Evolutionary conservation across 208 protist genomes (phyloP).

Genomic region (Acanthamoeba comandoni): DNA sequence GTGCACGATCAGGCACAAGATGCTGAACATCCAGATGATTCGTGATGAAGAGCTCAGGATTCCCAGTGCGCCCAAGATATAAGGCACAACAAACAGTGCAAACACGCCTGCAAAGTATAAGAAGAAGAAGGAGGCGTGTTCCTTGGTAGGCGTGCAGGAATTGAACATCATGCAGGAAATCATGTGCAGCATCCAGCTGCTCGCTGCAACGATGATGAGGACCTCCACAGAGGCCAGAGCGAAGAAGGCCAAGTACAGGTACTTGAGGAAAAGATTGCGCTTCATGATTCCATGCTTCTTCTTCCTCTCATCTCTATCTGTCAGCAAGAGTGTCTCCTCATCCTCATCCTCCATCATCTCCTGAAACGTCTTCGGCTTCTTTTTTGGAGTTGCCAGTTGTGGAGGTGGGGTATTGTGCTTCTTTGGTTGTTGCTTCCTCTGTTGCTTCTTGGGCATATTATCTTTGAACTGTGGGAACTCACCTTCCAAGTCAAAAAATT

Average conservation of each 20-base stretch:
- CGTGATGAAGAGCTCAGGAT: constrained; percentile 4
- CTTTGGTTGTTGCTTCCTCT: no score
- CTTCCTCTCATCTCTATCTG: no score
- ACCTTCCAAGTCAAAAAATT: no score
- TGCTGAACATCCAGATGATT: constrained; percentile 43
- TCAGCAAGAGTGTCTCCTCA: no score
- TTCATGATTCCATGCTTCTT: no score
- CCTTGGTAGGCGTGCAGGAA: not conserved
- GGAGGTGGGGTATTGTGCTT: no score
- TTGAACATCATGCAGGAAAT: constrained; percentile 39
- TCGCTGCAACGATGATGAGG: not conserved
- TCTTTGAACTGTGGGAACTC: no score
- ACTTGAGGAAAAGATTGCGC: no score
- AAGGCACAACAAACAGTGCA: constrained; percentile 8
- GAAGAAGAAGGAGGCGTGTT: not conserved
- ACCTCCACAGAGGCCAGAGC: constrained; percentile 1
- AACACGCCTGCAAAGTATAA: constrained; percentile 19
- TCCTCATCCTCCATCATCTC: no score
- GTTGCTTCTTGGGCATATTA: no score
- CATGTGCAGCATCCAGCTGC: constrained; percentile 36
- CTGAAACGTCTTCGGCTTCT: no score
- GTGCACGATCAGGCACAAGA: constrained; percentile 8
- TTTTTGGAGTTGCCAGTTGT: no score
- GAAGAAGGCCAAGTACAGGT: constrained; percentile 15
- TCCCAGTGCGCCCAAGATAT: constrained; percentile 1